These are phyloP conservation scores for Flaveria floridana DNA, from an alignment of 140 eudicot genomes.

Conservation along the genomic window DNA sequence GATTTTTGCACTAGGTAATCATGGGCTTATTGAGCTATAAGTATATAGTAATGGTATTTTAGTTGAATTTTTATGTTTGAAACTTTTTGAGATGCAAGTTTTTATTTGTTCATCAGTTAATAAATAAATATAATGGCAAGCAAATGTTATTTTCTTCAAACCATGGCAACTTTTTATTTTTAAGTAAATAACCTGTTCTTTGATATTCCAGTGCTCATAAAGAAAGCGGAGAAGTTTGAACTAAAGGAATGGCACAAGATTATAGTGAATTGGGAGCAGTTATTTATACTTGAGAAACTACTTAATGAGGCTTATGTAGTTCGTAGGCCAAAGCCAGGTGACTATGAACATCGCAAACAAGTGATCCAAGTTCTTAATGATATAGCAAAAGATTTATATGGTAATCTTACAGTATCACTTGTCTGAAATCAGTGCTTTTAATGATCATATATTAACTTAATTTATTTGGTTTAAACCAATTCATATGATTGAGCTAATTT, in stretches of 20 bases:
- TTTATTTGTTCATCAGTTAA: background rate
- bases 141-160: background rate
- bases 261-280: constrained; percentile 29
- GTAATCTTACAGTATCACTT: constrained; percentile 34
- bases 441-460: constrained; percentile 1
- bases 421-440: background rate
- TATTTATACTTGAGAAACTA: constrained; percentile 42
- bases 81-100: background rate
- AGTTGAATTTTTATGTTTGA: constrained; percentile 1
- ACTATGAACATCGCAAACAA: constrained; percentile 60
- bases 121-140: background rate
- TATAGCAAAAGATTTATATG: constrained; percentile 76
- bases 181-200: background rate
- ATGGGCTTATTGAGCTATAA: background rate
- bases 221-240: constrained; percentile 63
- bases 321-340: constrained; percentile 62
- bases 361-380: constrained; percentile 70
- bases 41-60: constrained; percentile 3
- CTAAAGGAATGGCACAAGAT: constrained; percentile 45
- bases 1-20: background rate
- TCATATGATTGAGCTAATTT: background rate
- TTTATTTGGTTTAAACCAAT: background rate
- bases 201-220: constrained; percentile 49
- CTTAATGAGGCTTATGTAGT: constrained; percentile 52
- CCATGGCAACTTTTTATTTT: background rate